Base-by-base conservation (phyloP, 169 alveolate species). In the Toxoplasma gondii region DNA sequence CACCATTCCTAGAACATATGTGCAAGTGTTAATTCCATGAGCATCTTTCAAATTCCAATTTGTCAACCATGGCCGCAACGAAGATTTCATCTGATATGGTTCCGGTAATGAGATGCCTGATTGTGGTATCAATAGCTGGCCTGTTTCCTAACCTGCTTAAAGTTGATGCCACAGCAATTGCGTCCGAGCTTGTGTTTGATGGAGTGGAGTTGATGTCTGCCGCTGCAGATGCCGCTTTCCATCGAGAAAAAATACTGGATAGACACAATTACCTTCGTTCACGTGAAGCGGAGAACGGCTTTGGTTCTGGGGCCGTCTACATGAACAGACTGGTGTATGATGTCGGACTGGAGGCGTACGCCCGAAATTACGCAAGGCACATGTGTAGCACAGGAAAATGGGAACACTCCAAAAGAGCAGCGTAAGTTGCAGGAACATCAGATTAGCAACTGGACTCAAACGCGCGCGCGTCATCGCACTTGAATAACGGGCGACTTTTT, bases 351-450 rank as follows among this genome's bases (percentile, higher is more conserved):
- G 97, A 95, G 43, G 96, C 95, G 24, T 95, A 95, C 84, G 97
- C 97, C 45, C 93, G 95, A 5, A 95, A 95, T 88, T 95, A 95
- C 94, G 97, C 96, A 69, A 82, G 94, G 93, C 88, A 95, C 36
- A 84, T 91, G 44, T 91, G 94, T 34, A 67, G 58, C 39, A 91
- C 94, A 29, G 94, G 94, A 17, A 58, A 91, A 24, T 91, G 94
- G 94, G 94, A 70, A 31, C 94, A 91, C 58, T 91, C 94, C 49
- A 27, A 64, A 70, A 12, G 91, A 54, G 54, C 22, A 81, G 88
- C 83, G 94, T 91, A 80, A 91, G 94, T 74, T 54, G 49, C 34
- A 17, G 58, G 27, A 49, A 49, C 22, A 49, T 49, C 58, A 17
- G 27, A 1, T 78, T 38, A 38, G 41, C 22, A 0, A 78, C 10